Conservation (phyloP, 1,284 basidiomycete species). For the Cutaneotrichosporon curvatum region DNA sequence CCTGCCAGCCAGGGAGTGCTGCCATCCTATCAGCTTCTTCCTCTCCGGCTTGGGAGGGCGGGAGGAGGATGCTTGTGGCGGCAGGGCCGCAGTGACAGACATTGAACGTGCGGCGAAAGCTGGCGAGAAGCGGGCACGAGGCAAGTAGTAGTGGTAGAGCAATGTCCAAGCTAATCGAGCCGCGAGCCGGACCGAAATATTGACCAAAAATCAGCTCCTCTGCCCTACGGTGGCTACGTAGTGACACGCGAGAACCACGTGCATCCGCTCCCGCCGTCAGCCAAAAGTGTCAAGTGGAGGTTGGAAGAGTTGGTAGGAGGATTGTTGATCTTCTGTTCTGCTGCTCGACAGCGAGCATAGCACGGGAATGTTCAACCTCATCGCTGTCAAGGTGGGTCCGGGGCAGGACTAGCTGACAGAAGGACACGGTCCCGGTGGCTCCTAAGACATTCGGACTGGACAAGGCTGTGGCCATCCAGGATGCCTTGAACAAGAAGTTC, state of each 20-base stretch:
- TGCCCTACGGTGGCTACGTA: no score
- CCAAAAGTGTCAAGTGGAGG: not conserved
- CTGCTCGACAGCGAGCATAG: constrained; percentile 2
- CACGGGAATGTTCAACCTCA: constrained; percentile 38
- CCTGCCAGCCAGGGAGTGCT: constrained; percentile 80
- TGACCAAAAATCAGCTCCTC: no score
- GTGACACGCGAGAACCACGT: no score
- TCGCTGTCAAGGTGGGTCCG: constrained; percentile 33
- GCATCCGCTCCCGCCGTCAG: no score
- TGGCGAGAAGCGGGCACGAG: no score
- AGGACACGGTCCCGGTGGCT: constrained; percentile 46
- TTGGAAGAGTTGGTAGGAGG: not conserved
- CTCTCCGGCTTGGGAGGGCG: constrained; percentile 10
- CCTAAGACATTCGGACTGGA: constrained; percentile 42
- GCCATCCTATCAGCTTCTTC: constrained; percentile 65
- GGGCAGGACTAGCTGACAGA: not conserved
- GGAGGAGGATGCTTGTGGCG: no score
- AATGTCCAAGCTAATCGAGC: no score
- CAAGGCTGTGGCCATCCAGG: constrained; percentile 37
- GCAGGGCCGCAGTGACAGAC: no score
- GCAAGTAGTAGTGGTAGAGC: no score
- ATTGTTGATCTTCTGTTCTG: not conserved
- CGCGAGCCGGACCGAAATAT: no score
- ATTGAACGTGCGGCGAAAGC: no score
- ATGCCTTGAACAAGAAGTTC: constrained; percentile 45